phyloP scores from a whole-genome alignment of 306 rosid genomes.

The Casuarina glauca region DNA sequence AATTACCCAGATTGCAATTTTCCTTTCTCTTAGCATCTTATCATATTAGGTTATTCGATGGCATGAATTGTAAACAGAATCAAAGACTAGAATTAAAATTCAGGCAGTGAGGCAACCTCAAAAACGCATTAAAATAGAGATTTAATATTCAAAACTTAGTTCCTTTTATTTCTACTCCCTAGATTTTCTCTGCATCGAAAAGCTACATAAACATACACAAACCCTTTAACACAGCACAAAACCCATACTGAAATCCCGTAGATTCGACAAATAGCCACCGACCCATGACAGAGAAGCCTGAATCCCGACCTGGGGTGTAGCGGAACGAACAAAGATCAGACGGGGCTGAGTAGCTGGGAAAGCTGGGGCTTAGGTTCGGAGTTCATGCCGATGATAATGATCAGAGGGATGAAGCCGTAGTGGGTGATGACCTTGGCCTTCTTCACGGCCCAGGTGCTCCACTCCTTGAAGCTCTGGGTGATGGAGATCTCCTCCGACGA shows the following conservation, averaged over 20 bases:
- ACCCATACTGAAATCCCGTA: background rate
- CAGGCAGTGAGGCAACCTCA: background rate
- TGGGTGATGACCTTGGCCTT: constrained; percentile 83
- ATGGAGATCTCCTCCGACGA: constrained; percentile 45
- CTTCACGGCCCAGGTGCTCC: constrained; percentile 78
- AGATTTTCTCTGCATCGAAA: background rate
- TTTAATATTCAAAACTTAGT: background rate
- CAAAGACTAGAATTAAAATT: background rate
- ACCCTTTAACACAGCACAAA: background rate
- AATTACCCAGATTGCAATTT: background rate
- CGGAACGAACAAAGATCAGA: constrained; percentile 38
- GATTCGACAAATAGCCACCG: constrained; percentile 3
- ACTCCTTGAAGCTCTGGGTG: constrained; percentile 56
- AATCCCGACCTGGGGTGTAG: background rate
- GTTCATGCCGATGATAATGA: constrained; percentile 92
- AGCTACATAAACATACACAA: background rate
- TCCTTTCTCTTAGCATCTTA: background rate
- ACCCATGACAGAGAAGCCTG: background rate
- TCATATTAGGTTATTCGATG: background rate
- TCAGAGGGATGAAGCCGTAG: constrained; percentile 89
- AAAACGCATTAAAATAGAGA: background rate
- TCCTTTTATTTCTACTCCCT: background rate
- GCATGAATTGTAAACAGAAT: background rate
- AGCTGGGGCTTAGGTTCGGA: constrained; percentile 88
- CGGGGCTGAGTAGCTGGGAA: constrained; percentile 94